Evolutionary conservation across 306 rosid species (phyloP), one percentile per base, ranked within the genome.

Genomic region (Cicer yamashitae): DNA sequence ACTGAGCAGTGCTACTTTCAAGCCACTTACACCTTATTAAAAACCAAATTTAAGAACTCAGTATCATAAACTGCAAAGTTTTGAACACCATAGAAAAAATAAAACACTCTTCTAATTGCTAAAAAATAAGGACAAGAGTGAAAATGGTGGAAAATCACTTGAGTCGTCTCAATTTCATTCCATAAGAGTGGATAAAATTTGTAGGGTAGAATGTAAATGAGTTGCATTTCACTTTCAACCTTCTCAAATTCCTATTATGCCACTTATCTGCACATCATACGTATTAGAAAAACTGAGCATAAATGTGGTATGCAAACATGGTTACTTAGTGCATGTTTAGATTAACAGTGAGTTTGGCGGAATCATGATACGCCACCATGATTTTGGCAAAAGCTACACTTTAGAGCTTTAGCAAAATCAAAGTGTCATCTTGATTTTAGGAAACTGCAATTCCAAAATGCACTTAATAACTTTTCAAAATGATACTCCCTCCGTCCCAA

Each of bases 1-100:
- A 79, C 67, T 53, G 39, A 72, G 64, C n/a, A 39, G 37, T 74
- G 44, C 83, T 47, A 38, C 40, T 77, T 41, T 18, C 41, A 76
- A 44, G 8, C 17, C 70, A 51, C 37, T 13, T 57, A 34, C 54
- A 38, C 62, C 74, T 62, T 43, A 52, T 10, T 15, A 44, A 10
- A 75, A 69, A 44, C 84, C 54, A 61, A 52, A 75, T 17, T 17
- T 18, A 30, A 61, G 13, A 74, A 73, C 18, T 38, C 52, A 50
- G 11, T 60, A 39, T 37, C 38, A 66, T 56, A 73, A 79, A 17
- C 79, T 8, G 15, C 58, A 67, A 67, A 48, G 2, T 57, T 18
- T 40, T 51, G 54, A 48, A 70, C 64, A 20, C 39, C 48, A 12
- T 8, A 18, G 12, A 56, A 20, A 20, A 46, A 3, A 62, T 10